Percentiles rank a stretch among this genome's conserved stretches.
phyloP scores from a whole-genome alignment of 768 basidiomycete genomes.

The Pisolithus sp. region DNA sequence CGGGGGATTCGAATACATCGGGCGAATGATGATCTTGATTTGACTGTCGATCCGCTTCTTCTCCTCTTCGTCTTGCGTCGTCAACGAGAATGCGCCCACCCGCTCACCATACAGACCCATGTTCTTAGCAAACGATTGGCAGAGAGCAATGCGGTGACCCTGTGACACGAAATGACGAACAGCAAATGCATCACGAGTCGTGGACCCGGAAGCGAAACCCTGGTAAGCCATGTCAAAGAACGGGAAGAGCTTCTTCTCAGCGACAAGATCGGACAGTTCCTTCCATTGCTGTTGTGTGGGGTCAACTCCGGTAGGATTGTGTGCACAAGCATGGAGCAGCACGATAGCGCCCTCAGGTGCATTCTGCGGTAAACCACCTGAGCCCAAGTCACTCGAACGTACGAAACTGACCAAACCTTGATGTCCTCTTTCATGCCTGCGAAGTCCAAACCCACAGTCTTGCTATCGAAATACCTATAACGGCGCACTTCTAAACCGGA shows the following conservation, averaged over 20 bases:
- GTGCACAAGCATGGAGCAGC: conserved; percentile 93
- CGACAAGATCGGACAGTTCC: conserved; percentile 79
- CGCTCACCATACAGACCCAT: conserved; percentile 99
- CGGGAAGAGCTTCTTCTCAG: conserved; percentile 88
- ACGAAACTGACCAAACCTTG: conserved; percentile 43
- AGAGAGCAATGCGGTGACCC: conserved; percentile 85
- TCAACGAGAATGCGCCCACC: conserved; percentile 92
- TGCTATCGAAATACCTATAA: conserved; percentile 93
- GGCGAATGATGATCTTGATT: conserved; percentile 90
- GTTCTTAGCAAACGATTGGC: conserved; percentile 98
- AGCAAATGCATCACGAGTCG: conserved; percentile 87
- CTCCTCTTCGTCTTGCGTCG: conserved; percentile 61
- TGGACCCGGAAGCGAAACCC: conserved; percentile 95
- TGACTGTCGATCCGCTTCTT: conserved; percentile 88
- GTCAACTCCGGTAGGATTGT: conserved; percentile 99
- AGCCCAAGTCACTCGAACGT: not conserved
- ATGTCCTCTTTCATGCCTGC: conserved; percentile 85
- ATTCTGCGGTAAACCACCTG: conserved; percentile 30
- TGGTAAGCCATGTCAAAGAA: conserved; percentile 99
- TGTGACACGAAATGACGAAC: conserved; percentile 89
- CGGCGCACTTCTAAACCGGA: conserved; percentile 88
- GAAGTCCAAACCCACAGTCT: conserved; percentile 88
- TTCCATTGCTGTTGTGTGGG: conserved; percentile 91
- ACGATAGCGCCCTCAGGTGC: conserved; percentile 80
- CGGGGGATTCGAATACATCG: conserved; percentile 98